Conservation (phyloP, 2,329 filamentous ascomycete genomes). For the Aureobasidium sp. region DNA sequence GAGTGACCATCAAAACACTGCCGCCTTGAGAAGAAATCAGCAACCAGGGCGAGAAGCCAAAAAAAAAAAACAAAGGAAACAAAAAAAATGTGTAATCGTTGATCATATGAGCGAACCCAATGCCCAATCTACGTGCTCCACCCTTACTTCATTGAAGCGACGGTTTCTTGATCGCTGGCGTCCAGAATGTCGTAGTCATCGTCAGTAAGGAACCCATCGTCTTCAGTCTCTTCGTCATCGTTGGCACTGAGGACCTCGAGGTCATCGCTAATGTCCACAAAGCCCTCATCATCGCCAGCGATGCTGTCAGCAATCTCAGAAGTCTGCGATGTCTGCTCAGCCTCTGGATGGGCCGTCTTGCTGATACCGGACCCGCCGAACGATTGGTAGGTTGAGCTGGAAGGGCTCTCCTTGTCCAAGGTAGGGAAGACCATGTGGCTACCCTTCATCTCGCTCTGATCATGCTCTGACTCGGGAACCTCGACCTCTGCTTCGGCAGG, state of each 20-base stretch:
- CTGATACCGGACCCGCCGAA: slow-evolving; percentile 24
- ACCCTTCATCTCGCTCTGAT: slow-evolving; percentile 23
- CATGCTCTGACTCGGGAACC: slow-evolving; percentile 28
- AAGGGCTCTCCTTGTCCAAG: slow-evolving; percentile 86
- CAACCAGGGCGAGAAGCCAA: background rate
- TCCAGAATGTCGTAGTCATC: slow-evolving; percentile 98
- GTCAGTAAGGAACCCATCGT: slow-evolving; percentile 84
- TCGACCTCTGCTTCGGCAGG: slow-evolving; percentile 23
- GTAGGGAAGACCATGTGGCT: slow-evolving; percentile 96
- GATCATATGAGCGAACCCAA: background rate
- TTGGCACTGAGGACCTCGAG: slow-evolving; percentile 43
- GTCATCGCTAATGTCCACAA: slow-evolving; percentile 49
- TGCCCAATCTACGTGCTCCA: background rate
- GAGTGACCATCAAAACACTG: slow-evolving; percentile 4
- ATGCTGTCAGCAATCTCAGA: slow-evolving; percentile 24
- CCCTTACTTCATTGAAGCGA: slow-evolving; percentile 21
- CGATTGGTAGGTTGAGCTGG: slow-evolving; percentile 69
- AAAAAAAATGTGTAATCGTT: background rate
- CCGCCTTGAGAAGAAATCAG: background rate
- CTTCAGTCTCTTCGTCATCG: slow-evolving; percentile 51
- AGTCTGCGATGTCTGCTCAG: slow-evolving; percentile 50
- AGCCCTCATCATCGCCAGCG: slow-evolving; percentile 31
- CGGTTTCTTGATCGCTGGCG: slow-evolving; percentile 77
- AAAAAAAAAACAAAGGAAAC: background rate
- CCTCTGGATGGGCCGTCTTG: slow-evolving; percentile 50